phyloP scores from a whole-genome alignment of 371 early-diverging fungal species.

The Haplosporangium sp. region DNA sequence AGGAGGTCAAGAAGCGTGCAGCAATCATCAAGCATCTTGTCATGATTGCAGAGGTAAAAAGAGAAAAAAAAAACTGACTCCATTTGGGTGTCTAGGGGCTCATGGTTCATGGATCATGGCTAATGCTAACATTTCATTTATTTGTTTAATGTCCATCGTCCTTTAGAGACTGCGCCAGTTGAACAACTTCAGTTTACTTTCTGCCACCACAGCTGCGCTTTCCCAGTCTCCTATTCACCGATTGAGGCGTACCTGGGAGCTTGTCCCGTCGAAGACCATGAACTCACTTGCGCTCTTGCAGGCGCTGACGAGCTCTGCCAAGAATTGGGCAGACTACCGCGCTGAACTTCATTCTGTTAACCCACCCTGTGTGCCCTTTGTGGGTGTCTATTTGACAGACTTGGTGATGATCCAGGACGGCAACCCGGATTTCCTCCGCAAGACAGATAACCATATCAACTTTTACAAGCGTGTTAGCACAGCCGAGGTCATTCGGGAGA shows the following conservation, averaged over 20 bases:
- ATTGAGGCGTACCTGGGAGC: slow-evolving; percentile 90
- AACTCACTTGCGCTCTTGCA: slow-evolving; percentile 62
- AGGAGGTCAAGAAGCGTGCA: slow-evolving; percentile 83
- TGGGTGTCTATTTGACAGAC: slow-evolving; percentile 91
- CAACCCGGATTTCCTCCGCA: slow-evolving; percentile 79
- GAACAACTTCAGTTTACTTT: slow-evolving; percentile 94
- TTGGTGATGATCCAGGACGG: slow-evolving; percentile 95
- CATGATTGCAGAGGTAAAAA: slow-evolving; percentile 78
- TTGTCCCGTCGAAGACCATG: slow-evolving; percentile 68
- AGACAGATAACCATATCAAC: slow-evolving; percentile 76
- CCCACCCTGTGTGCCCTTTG: slow-evolving; percentile 93
- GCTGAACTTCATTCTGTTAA: slow-evolving; percentile 85
- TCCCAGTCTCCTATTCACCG: slow-evolving; percentile 91
- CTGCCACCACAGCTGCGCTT: slow-evolving; percentile 91
- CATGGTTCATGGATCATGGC: too few species aligned
- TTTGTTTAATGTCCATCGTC: neutral
- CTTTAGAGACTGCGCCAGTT: slow-evolving; percentile 73
- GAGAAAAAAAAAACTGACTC: too few species aligned
- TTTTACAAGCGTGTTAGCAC: slow-evolving; percentile 91
- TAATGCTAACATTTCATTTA: too few species aligned
- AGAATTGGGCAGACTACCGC: slow-evolving; percentile 90
- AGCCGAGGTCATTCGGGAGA: slow-evolving; percentile 91
- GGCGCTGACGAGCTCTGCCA: slow-evolving; percentile 79
- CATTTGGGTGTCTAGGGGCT: neutral
- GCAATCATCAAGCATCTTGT: slow-evolving; percentile 87